A percentile compares a stretch with the other conserved stretches of the same genome.
These are phyloP conservation scores for Pythium apleroticum DNA, from an alignment of 352 stramenopile genomes.

Conservation along the genomic window DNA sequence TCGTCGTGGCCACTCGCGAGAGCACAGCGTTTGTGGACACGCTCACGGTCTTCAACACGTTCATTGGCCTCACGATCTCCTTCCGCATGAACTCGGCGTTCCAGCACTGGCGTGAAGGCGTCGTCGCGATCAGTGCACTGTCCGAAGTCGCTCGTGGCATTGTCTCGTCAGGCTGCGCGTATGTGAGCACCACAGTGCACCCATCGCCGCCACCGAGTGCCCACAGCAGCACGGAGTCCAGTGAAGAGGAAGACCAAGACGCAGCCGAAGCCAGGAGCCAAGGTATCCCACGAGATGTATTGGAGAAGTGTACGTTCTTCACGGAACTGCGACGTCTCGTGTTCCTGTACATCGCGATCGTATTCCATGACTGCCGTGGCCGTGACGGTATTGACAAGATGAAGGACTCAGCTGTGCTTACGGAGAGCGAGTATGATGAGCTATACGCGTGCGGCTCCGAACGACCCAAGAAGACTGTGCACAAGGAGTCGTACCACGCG, in stretches of 20 bases:
- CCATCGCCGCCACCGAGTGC: neutral
- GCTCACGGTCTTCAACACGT: constrained; percentile 86
- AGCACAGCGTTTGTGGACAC: constrained; percentile 79
- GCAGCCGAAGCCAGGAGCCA: constrained; percentile 11
- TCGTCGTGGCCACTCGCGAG: constrained; percentile 61
- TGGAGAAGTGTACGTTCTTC: constrained; percentile 82
- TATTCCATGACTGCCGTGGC: constrained; percentile 75
- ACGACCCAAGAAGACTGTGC: constrained; percentile 37
- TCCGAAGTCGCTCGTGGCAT: constrained; percentile 65
- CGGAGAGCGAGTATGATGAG: constrained; percentile 67
- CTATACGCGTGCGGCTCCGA: constrained; percentile 70
- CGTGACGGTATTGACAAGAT: constrained; percentile 70
- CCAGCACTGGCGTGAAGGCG: constrained; percentile 67
- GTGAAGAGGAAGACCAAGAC: constrained; percentile 16
- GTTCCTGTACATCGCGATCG: constrained; percentile 83
- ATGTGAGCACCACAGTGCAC: constrained; percentile 52
- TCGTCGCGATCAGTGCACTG: constrained; percentile 62
- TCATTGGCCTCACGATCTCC: constrained; percentile 73
- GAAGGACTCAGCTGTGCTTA: constrained; percentile 54
- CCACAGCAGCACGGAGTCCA: constrained; percentile 14
- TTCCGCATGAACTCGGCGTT: constrained; percentile 86
- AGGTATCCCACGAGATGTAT: constrained; percentile 45
- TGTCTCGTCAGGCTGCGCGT: constrained; percentile 68
- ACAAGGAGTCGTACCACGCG: constrained; percentile 58
- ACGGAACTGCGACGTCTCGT: constrained; percentile 72